These are phyloP conservation scores for Echium plantagineum DNA, from an alignment of 257 asterid genomes.

Conservation along the genomic window DNA sequence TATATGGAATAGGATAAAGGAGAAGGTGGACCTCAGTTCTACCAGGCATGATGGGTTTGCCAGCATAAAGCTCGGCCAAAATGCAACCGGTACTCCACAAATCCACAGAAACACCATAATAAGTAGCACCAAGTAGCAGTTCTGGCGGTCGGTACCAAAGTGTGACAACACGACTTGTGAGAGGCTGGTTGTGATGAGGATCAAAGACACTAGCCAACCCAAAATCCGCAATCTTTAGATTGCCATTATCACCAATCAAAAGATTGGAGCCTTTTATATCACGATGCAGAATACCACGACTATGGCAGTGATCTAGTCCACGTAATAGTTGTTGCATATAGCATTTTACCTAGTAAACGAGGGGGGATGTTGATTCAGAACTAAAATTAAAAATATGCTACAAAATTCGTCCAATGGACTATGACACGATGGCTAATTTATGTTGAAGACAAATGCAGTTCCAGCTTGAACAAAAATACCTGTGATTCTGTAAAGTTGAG, in stretches of 20 bases:
- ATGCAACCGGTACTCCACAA: conserved; percentile 96
- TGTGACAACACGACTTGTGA: conserved; percentile 93
- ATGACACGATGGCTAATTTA: no score
- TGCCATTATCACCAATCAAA: conserved; percentile 72
- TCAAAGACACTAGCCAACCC: conserved; percentile 84
- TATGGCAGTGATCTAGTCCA: conserved; percentile 91
- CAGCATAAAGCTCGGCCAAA: conserved; percentile 84
- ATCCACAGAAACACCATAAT: conserved; percentile 79
- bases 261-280: conserved; percentile 96
- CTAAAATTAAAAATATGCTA: not conserved
- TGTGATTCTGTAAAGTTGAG: conserved; percentile 81
- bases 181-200: conserved; percentile 61
- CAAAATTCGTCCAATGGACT: not conserved
- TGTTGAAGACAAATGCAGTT: no score
- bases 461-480: no score
- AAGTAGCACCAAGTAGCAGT: conserved; percentile 91
- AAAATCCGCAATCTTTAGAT: conserved; percentile 86
- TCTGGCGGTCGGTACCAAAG: conserved; percentile 97
- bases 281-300: conserved; percentile 74
- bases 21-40: conserved; percentile 64
- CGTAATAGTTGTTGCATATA: conserved; percentile 76
- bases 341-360: conserved; percentile 62
- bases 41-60: conserved; percentile 98
- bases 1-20: conserved; percentile 1
- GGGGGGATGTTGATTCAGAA: not conserved